A percentile compares a stretch with the other conserved stretches of the same genome.
Conservation (phyloP, 2,329 filamentous ascomycete genomes). For the Fonsecaea monophora region DNA sequence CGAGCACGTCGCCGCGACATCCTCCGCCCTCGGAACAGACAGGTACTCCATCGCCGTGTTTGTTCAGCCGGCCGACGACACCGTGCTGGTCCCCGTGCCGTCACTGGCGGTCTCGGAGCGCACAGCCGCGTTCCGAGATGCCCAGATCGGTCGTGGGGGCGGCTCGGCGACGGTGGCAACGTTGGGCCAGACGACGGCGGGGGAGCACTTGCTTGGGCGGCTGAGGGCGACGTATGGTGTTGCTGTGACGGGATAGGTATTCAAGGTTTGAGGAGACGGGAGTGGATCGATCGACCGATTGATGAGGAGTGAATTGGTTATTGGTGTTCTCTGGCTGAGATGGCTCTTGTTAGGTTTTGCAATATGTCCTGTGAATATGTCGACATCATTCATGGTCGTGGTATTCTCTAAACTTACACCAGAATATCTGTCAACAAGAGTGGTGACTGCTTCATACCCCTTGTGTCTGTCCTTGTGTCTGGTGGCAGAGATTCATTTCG, state of each 20-base stretch:
- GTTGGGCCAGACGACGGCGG: constrained; percentile 58
- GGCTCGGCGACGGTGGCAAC: constrained; percentile 44
- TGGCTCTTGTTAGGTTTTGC: too few species aligned
- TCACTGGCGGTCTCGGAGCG: constrained; percentile 55
- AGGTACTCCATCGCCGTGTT: constrained; percentile 68
- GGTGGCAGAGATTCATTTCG: too few species aligned
- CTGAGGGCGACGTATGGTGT: constrained; percentile 65
- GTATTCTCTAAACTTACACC: too few species aligned
- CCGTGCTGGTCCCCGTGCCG: constrained; percentile 61
- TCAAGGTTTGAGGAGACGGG: too few species aligned
- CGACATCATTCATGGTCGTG: too few species aligned
- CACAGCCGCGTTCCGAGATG: constrained; percentile 39
- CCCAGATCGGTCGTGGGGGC: constrained; percentile 49
- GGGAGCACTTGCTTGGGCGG: constrained; percentile 63
- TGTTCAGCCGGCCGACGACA: constrained; percentile 66
- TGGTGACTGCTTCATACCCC: too few species aligned
- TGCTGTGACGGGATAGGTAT: constrained; percentile 8
- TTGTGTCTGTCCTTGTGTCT: too few species aligned
- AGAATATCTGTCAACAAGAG: too few species aligned
- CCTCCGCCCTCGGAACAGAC: constrained; percentile 45
- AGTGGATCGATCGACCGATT: too few species aligned
- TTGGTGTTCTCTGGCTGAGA: too few species aligned
- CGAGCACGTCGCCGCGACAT: not conserved
- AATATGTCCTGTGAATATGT: too few species aligned
- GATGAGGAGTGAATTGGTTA: too few species aligned